phyloP scores from a whole-genome alignment of 352 stramenopile genomes.

The Achlya hypogyna region DNA sequence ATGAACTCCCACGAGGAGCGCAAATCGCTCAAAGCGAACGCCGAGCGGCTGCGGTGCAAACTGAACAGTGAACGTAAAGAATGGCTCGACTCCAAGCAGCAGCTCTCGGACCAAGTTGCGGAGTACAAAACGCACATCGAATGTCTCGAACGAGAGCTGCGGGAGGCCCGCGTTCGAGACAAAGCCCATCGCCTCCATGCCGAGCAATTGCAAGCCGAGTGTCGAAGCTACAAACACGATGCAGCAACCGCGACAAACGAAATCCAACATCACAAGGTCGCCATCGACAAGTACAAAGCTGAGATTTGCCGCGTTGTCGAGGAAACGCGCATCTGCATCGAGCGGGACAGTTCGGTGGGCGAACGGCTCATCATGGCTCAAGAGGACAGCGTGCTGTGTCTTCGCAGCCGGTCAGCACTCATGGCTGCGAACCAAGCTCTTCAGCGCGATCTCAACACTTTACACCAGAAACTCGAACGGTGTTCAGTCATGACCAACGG shows the following conservation, averaged over 20 bases:
- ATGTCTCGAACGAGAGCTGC: slow-evolving; percentile 56
- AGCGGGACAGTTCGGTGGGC: background rate
- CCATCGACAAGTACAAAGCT: slow-evolving; percentile 21
- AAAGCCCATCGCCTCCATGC: slow-evolving; percentile 56
- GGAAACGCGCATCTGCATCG: slow-evolving; percentile 6
- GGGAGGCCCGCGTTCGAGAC: slow-evolving; percentile 51
- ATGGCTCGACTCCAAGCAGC: slow-evolving; percentile 41
- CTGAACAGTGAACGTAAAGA: slow-evolving; percentile 61
- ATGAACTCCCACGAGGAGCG: slow-evolving; percentile 54
- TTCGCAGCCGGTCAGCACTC: background rate
- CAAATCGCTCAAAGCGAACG: slow-evolving; percentile 50
- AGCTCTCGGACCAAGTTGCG: slow-evolving; percentile 45
- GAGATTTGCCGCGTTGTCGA: slow-evolving; percentile 21
- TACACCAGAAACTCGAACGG: slow-evolving; percentile 18
- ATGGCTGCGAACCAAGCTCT: slow-evolving; percentile 1
- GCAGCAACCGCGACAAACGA: slow-evolving; percentile 39
- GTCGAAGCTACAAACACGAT: slow-evolving; percentile 45
- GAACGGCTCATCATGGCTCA: slow-evolving; percentile 19
- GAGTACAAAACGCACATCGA: slow-evolving; percentile 38
- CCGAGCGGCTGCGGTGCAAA: slow-evolving; percentile 57
- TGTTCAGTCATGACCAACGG: background rate
- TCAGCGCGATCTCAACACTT: slow-evolving; percentile 1
- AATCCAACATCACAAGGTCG: slow-evolving; percentile 19
- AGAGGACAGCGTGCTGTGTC: slow-evolving; percentile 12
- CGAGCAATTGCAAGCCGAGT: slow-evolving; percentile 51